phyloP scores from a whole-genome alignment of 108 stramenopile genomes.

The Conticribra guillardii region DNA sequence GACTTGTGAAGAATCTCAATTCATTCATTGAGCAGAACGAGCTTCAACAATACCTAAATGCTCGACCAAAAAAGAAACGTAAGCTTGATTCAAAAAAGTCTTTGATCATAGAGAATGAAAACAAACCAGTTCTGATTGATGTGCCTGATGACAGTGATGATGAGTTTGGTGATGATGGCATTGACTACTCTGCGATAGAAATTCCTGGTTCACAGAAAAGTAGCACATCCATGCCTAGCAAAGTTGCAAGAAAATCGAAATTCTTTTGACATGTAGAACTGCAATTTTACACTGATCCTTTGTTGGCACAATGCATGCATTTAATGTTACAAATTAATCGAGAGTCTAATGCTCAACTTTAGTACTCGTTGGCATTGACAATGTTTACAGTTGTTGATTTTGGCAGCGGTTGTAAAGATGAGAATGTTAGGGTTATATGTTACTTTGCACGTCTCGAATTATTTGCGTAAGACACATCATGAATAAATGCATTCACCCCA shows the following conservation, averaged over 20 bases:
- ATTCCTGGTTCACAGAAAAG: constrained; percentile 1
- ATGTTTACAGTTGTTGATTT: too few relatives aligned
- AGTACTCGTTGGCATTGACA: too few relatives aligned
- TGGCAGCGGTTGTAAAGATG: too few relatives aligned
- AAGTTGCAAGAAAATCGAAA: background rate
- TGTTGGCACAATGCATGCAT: too few relatives aligned
- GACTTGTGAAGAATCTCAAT: constrained; percentile 68
- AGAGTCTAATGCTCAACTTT: too few relatives aligned
- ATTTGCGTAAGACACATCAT: too few relatives aligned
- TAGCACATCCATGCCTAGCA: background rate
- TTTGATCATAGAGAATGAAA: background rate
- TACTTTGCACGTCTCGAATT: too few relatives aligned
- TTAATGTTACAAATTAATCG: too few relatives aligned
- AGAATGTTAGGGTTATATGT: too few relatives aligned
- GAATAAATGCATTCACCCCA: too few relatives aligned
- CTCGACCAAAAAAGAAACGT: constrained; percentile 37
- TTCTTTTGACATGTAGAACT: too few relatives aligned
- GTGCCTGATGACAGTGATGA: constrained; percentile 36
- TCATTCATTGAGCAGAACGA: constrained; percentile 65
- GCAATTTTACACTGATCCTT: too few relatives aligned
- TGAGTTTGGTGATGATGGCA: constrained; percentile 41
- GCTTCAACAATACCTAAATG: constrained; percentile 51
- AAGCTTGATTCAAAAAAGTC: constrained; percentile 17
- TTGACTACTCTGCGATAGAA: constrained; percentile 35
- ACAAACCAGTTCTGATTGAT: constrained; percentile 30